A percentile compares a stretch with the other conserved stretches of the same genome.
Conservation (phyloP, 768 basidiomycete genomes). For the Tephrocybe sp. region DNA sequence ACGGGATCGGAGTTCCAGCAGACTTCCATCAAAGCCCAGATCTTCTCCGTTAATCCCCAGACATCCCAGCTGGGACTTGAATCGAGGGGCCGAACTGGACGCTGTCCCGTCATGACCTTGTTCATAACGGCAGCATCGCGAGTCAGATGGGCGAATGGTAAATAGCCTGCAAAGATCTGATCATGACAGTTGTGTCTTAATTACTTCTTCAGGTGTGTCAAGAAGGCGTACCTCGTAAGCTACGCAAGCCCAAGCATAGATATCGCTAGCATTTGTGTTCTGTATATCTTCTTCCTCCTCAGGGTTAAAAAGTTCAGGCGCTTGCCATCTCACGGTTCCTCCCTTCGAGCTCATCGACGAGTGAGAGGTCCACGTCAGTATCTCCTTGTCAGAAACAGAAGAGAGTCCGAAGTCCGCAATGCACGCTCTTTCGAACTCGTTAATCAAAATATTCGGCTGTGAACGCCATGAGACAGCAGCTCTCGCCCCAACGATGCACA, state of each 20-base stretch:
- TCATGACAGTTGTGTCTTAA: too few species aligned
- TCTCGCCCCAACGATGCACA: neutral
- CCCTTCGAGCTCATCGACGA: neutral
- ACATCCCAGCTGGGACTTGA: neutral
- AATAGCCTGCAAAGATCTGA: slow-evolving; percentile 1
- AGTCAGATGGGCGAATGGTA: neutral
- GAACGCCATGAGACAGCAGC: neutral
- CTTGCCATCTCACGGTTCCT: neutral
- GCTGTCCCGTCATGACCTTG: neutral
- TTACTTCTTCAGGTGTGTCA: too few species aligned
- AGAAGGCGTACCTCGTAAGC: neutral
- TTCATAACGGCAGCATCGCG: neutral
- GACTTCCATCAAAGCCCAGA: slow-evolving; percentile 4
- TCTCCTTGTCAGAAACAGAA: neutral
- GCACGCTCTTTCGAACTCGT: neutral
- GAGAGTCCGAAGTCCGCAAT: slow-evolving; percentile 3
- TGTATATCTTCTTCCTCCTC: neutral
- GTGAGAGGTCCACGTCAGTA: too few species aligned
- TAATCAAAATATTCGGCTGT: slow-evolving; percentile 2
- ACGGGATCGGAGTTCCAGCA: neutral
- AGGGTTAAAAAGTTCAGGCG: neutral
- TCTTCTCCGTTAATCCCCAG: slow-evolving; percentile 1
- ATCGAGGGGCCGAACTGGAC: neutral
- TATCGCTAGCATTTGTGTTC: neutral
- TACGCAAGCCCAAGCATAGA: neutral